Base-by-base conservation (phyloP, 2,329 filamentous ascomycete species). In the Beauveria bassiana region DNA sequence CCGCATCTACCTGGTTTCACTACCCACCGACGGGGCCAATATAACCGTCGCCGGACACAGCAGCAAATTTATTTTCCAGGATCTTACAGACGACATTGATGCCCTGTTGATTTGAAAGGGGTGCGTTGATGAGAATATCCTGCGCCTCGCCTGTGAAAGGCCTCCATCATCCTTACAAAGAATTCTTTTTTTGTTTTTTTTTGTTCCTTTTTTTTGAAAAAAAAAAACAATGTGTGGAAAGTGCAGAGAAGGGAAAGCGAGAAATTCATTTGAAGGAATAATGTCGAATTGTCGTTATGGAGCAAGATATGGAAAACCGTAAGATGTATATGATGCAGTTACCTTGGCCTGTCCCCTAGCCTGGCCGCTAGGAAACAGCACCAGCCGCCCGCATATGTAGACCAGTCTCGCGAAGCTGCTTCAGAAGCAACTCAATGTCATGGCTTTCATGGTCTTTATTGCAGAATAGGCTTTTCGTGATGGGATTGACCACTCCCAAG, bases 1-100 rank as follows among this genome's bases (percentile, higher is more conserved):
- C 40, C 47, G 61, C 28, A 62, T 62, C 24, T 62, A 58, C 38
- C 53, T 62, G 22, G 61, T 62, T 8, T 62, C 61, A 6, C 53
- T 62, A 6, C 56, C 56, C n/a, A 62, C 61, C 16, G 61, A 62
- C 38, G 47, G 61, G 18, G 61, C 61, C 38, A 62, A 62, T 38
- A 62, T 62, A 10, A 62, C 61, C 1, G 61, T 62, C 20, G 54
- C 61, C 20, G 61, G 61, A 18, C 54, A 62, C 38, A 58, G 53
- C 16, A 58, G 46, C 14, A 28, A 54, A 16, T 62, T 62, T 49
- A 49, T 62, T 2, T 62, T 62, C 31, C 61, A 62, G 16, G 61
- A 62, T n/a, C 24, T 62, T 14, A 62, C 61, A 16, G 47, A 24
- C 5, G 16, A 49, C 22, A 43, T 51, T 9, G 26, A 51, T 10